Evolutionary conservation across 352 stramenopile species (phyloP).

Genomic region (Phytophthora citricola): DNA sequence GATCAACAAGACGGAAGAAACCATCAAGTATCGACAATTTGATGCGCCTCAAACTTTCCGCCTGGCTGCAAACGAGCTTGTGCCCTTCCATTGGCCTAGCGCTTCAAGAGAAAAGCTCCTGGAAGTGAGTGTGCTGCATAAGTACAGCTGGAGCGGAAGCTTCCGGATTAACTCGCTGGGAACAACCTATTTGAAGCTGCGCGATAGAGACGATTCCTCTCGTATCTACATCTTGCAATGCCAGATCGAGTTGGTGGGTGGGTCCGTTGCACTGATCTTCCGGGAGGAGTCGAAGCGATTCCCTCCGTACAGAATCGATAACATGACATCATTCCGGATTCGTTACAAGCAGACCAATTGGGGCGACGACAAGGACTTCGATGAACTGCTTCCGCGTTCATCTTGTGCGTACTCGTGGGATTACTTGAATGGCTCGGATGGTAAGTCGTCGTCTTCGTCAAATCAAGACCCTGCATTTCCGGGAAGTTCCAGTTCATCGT

Average conservation of each 20-base stretch:
- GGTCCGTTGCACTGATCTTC: constrained; percentile 87
- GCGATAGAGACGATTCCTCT: constrained; percentile 67
- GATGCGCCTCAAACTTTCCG: constrained; percentile 79
- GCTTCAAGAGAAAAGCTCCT: constrained; percentile 77
- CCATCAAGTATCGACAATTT: constrained; percentile 87
- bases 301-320: constrained; percentile 91
- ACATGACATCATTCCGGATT: constrained; percentile 91
- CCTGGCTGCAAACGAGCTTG: constrained; percentile 73
- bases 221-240: constrained; percentile 91
- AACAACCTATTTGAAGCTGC: constrained; percentile 89
- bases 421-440: constrained; percentile 71
- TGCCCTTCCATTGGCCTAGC: constrained; percentile 88
- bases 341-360: constrained; percentile 86
- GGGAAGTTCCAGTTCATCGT: constrained; percentile 58
- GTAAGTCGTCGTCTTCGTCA: constrained; percentile 55
- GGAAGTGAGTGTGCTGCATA: constrained; percentile 85
- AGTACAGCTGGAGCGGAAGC: constrained; percentile 86
- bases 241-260: constrained; percentile 87
- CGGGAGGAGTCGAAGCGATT: constrained; percentile 87
- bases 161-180: constrained; percentile 88
- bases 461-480: constrained; percentile 75
- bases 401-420: constrained; percentile 91
- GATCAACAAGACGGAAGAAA: constrained; percentile 87
- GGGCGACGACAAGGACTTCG: constrained; percentile 74
- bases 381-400: constrained; percentile 73